A percentile compares a stretch with the other conserved stretches of the same genome.
These are phyloP conservation scores for Tillandsia leiboldiana DNA, from an alignment of 176 grass and related monocot species.

Conservation along the genomic window DNA sequence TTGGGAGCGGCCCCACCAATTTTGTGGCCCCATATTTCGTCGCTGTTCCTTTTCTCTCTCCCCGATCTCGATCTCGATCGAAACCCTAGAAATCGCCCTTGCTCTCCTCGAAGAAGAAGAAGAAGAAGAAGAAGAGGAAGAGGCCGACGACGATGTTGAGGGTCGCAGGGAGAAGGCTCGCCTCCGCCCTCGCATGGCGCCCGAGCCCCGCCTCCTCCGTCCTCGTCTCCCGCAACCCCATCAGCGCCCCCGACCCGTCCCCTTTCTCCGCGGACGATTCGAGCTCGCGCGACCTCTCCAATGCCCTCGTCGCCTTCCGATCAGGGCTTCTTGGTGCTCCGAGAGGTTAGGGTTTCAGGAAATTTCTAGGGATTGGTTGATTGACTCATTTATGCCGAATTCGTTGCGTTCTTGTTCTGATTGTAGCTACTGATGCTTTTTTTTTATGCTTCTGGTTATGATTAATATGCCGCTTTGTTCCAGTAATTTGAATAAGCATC, in stretches of 20 bases:
- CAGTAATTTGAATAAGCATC: no score
- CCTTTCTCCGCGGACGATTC: constrained; percentile 9
- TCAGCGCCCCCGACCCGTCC: constrained; percentile 11
- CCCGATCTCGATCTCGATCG: background rate
- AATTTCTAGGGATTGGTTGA: no score
- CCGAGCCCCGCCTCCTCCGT: constrained; percentile 15
- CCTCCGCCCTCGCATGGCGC: constrained; percentile 6
- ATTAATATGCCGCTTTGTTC: no score
- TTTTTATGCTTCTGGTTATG: no score
- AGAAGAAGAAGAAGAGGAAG: background rate
- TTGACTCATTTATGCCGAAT: no score
- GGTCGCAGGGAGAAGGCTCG: constrained; percentile 37
- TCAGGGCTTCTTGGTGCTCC: constrained; percentile 13
- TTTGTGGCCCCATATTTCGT: background rate
- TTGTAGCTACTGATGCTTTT: no score
- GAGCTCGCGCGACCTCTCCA: background rate
- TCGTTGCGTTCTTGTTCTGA: no score
- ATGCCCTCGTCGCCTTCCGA: background rate
- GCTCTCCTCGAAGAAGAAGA: background rate
- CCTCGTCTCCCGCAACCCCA: constrained; percentile 22
- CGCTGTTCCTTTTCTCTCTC: background rate
- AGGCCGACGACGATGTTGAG: constrained; percentile 32
- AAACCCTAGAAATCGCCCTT: background rate
- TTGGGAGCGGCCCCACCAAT: background rate
- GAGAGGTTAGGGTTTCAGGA: background rate